phyloP scores from a whole-genome alignment of 2,329 filamentous ascomycete species.

The Escovopsis sp. region DNA sequence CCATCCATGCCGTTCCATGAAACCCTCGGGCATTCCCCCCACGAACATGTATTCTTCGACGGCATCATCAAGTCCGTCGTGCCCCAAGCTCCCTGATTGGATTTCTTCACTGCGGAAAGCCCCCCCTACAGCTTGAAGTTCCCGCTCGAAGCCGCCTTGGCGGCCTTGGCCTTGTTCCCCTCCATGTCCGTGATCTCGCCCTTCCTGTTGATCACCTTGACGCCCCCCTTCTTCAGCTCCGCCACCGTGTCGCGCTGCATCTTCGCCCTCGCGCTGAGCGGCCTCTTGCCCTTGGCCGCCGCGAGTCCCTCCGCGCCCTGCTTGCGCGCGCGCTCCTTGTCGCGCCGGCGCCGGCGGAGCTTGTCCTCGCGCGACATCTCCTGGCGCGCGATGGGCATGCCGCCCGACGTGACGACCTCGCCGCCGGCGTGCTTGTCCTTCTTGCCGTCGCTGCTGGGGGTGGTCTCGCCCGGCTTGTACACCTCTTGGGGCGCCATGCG shows the following conservation, averaged over 20 bases:
- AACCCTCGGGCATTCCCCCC: too few relatives aligned
- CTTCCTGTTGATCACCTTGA: constrained; percentile 83
- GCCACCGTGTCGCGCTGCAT: constrained; percentile 37
- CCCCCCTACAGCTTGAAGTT: constrained; percentile 46
- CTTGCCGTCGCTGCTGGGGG: constrained; percentile 5
- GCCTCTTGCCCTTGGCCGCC: constrained; percentile 22
- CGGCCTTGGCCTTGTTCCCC: constrained; percentile 54
- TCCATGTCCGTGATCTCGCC: constrained; percentile 74
- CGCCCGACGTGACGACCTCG: constrained; percentile 65
- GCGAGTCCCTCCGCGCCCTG: constrained; percentile 29
- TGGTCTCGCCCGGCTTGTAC: constrained; percentile 61
- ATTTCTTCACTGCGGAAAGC: too few relatives aligned
- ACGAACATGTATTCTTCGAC: too few relatives aligned
- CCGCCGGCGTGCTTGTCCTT: constrained; percentile 29
- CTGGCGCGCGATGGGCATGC: constrained; percentile 61
- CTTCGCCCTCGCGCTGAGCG: constrained; percentile 40
- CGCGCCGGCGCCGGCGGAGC: constrained; percentile 54
- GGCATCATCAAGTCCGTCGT: too few relatives aligned
- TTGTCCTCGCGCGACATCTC: constrained; percentile 87
- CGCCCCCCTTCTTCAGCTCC: constrained; percentile 67
- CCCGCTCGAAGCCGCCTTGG: constrained; percentile 35
- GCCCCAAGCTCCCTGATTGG: too few relatives aligned
- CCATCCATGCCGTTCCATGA: too few relatives aligned
- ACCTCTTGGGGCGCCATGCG: constrained; percentile 89
- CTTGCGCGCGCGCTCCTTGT: constrained; percentile 76